Conservation (phyloP, 176 grass and related monocot genomes). For the Rhipidocladum racemiflorum region DNA sequence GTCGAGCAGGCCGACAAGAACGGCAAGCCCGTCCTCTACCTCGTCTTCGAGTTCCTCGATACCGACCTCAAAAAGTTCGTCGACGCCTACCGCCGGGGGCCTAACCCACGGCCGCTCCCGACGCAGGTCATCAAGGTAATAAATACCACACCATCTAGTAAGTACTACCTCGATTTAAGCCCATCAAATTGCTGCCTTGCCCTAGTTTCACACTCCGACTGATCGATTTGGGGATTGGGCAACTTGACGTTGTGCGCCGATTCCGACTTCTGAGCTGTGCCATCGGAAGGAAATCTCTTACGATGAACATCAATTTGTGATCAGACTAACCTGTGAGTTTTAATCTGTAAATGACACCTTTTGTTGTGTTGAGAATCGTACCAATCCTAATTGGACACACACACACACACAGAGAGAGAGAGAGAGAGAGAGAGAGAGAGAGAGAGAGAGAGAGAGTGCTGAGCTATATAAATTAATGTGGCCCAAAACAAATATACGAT, state of each 20-base stretch:
- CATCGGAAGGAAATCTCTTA: neutral
- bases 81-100: slow-evolving; percentile 52
- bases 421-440: no score
- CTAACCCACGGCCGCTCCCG: slow-evolving; percentile 49
- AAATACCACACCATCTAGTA: neutral
- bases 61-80: slow-evolving; percentile 92
- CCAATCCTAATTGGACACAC: no score
- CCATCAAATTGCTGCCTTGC: neutral
- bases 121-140: slow-evolving; percentile 57
- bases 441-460: neutral
- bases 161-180: neutral
- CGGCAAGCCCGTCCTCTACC: slow-evolving; percentile 74
- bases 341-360: neutral
- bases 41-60: slow-evolving; percentile 93
- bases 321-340: neutral
- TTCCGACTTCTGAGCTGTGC: neutral
- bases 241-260: no score
- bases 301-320: neutral
- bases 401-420: no score
- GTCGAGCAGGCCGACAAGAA: slow-evolving; percentile 77
- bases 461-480: neutral
- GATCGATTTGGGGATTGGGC: no score
- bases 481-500: neutral
- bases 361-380: no score
- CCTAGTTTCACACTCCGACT: no score